Evolutionary conservation across 164 flowering plant species (phyloP), one percentile per base, ranked within the genome.

Genomic region (Houttuynia cordata): DNA sequence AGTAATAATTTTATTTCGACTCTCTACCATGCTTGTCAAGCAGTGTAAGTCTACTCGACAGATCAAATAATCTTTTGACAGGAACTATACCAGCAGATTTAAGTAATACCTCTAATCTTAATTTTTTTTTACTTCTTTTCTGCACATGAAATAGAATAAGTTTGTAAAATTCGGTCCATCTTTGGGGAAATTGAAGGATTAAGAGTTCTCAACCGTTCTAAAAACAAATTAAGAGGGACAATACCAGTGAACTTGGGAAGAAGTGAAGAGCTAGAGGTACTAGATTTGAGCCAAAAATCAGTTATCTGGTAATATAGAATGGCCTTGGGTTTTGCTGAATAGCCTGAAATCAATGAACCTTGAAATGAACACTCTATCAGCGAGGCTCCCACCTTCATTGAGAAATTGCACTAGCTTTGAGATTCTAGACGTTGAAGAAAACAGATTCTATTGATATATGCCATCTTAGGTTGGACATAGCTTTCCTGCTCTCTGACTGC

Each of bases 301-400:
- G 49, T 24, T 79, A 4, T 61, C 68, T 10, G 83, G 81, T 9
- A 7, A 2, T 18, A 72, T 79, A 56, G 81, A 81, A 19, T 12
- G 10, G 8, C 40, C 75, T 21, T 20, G 79, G 39, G 79, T 80
- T 52, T 71, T 67, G 39, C 58, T 75, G 53, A 39, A 20, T 10
- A 62, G 60, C 51, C 81, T 81, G n/a, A 79, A 72, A 22, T 69
- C 78, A 4, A 42, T 79, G 58, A 72, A 73, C 63, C 61, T 81
- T 21, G 68, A 64, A 24, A 59, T 59, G 68, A 81, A 79, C 57
- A 69, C 24, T 7, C 71, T 83, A 56, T 57, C 70, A 21, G 79
- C 81, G 59, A 57, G 66, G 9, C 40, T 83, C 45, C 81, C 85
- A 4, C 10, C 56, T 42, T 56, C 59, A 1, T 56, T 56, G 4